phyloP scores from a whole-genome alignment of 148 eudicot species.

The Euryodendron excelsum region DNA sequence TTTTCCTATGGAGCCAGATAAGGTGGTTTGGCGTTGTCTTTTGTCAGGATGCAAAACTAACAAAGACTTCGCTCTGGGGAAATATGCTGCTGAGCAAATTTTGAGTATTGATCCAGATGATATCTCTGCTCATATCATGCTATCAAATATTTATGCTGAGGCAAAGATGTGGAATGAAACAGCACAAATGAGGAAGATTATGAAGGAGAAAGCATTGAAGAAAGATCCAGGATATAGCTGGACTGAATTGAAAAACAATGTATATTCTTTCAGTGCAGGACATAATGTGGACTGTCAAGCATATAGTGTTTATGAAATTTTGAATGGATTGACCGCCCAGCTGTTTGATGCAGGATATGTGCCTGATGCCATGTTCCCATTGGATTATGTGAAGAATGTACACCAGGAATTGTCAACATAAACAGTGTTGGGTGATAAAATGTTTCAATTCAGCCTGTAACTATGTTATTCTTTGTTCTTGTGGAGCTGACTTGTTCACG shows the following conservation, averaged over 20 bases:
- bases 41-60: conserved; percentile 39
- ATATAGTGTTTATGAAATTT: conserved; percentile 12
- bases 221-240: conserved; percentile 47
- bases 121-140: conserved; percentile 35
- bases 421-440: background rate
- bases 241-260: conserved; percentile 30
- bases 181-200: conserved; percentile 28
- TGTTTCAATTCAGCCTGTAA: background rate
- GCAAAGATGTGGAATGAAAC: conserved; percentile 43
- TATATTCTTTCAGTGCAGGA: conserved; percentile 23
- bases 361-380: conserved; percentile 16
- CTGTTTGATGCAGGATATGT: conserved; percentile 29
- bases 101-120: conserved; percentile 43
- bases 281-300: conserved; percentile 11
- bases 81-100: conserved; percentile 40
- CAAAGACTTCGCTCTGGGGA: conserved; percentile 30
- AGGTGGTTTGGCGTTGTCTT: conserved; percentile 49
- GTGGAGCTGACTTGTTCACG: background rate
- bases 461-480: background rate
- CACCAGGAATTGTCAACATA: background rate
- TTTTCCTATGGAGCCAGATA: conserved; percentile 24
- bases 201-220: conserved; percentile 33
- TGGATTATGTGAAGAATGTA: background rate
- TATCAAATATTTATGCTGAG: conserved; percentile 43
- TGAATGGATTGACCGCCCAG: conserved; percentile 29